These are phyloP conservation scores for Choricystis sp. DNA, from an alignment of 139 green algal genomes.

Conservation along the genomic window DNA sequence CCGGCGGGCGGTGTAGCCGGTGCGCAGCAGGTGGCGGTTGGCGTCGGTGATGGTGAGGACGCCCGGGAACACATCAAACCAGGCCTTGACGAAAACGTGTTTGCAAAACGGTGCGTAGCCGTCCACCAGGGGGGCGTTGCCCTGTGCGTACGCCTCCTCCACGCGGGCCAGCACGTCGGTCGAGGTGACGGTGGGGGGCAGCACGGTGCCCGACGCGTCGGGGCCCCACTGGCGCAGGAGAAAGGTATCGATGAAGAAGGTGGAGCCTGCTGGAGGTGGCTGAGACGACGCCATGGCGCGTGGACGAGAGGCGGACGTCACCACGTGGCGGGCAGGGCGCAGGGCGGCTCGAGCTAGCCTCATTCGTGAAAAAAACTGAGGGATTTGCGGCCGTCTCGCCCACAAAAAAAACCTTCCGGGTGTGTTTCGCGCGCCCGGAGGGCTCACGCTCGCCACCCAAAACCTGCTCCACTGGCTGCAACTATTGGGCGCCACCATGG, in stretches of 20 bases:
- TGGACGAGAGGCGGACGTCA: not conserved
- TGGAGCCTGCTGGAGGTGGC: conserved; percentile 16
- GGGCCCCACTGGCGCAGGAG: conserved; percentile 71
- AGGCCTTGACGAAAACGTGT: conserved; percentile 73
- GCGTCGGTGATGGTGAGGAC: conserved; percentile 49
- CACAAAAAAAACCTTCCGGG: no score
- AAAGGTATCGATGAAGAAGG: conserved; percentile 77
- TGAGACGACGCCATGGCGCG: conserved; percentile 4
- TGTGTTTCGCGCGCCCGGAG: no score
- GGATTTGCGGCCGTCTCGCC: no score
- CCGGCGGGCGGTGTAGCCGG: conserved; percentile 49
- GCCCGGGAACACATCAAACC: no score
- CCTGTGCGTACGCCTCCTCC: conserved; percentile 25
- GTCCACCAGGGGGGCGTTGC: conserved; percentile 34
- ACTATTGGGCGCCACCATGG: no score
- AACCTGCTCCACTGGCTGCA: no score
- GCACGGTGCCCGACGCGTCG: not conserved
- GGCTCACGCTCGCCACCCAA: no score
- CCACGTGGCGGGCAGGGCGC: no score
- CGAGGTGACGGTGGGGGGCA: conserved; percentile 22
- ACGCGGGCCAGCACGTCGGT: conserved; percentile 43
- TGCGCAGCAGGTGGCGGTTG: conserved; percentile 55
- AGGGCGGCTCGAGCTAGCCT: no score
- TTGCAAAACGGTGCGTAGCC: conserved; percentile 95
- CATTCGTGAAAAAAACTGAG: no score